These are phyloP conservation scores for Mangifera indica DNA, from an alignment of 345 rosid species.

Conservation along the genomic window DNA sequence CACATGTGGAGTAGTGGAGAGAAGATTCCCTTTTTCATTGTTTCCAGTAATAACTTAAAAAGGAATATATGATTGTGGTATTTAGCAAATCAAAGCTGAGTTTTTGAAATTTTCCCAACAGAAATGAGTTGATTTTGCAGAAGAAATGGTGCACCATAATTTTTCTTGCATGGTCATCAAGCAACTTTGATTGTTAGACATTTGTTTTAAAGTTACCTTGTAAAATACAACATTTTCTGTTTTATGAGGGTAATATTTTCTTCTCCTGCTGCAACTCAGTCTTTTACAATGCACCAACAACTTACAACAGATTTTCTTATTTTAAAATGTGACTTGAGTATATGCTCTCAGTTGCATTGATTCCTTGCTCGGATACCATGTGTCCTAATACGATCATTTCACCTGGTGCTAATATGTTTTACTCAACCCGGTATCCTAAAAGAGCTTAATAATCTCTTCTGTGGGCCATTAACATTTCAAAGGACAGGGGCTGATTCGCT, in stretches of 20 bases:
- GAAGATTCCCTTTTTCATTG: background rate
- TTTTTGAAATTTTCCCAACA: background rate
- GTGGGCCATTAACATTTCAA: background rate
- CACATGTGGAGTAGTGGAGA: background rate
- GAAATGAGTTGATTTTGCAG: background rate
- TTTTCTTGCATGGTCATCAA: background rate
- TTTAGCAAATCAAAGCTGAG: background rate
- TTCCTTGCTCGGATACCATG: too few species aligned
- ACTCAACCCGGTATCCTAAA: background rate
- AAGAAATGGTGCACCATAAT: background rate
- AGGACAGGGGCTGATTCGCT: background rate
- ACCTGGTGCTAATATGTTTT: background rate
- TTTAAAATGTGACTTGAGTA: background rate
- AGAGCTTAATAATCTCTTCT: background rate
- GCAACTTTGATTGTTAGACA: background rate
- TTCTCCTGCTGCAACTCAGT: background rate
- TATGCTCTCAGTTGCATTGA: too few species aligned
- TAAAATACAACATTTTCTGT: background rate
- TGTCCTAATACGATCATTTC: too few species aligned
- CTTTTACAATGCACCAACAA: background rate
- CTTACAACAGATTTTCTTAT: too few species aligned
- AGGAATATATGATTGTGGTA: too few species aligned
- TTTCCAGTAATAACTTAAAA: background rate
- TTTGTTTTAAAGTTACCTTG: background rate
- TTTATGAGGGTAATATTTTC: too few species aligned